Base-by-base conservation (phyloP, 108 stramenopile genomes). In the Conticribra guillardii region DNA sequence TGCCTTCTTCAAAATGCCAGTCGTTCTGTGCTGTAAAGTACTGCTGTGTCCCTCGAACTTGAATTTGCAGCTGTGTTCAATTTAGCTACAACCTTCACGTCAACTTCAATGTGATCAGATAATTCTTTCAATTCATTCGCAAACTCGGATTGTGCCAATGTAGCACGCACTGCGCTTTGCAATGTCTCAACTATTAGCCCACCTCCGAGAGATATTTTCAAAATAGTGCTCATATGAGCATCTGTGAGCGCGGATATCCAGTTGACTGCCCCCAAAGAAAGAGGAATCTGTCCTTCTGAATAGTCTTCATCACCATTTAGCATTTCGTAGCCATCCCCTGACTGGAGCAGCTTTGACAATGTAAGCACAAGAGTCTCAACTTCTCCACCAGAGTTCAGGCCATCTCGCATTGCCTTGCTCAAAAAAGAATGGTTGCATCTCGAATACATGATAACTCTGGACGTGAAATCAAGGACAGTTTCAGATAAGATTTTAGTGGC, bases 211-310 rank as follows among this genome's bases (percentile, higher is more conserved):
- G 72, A 53, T 45, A 73, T 73, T 54, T 73, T 73, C 26, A 80
- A 16, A 21, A 80, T 67, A 30, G 57, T 73, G 28, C 56, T 4
- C 71, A 72, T 52, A 29, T 80, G 79, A 68, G 79, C 71, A 57
- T 80, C 79, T 21, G 72, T 69, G 22, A 80, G 26, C 11, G 79
- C 66, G n/a, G 79, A 47, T 58, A 80, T 73, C 79, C 79, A 80
- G 16, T 80, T 61, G 48, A 80, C 68, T 21, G 67, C 51, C 19
- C 79, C 62, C 54, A 58, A 27, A 44, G 33, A 59, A 44, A 71
- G 59, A 68, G 57, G 18, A 4, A 14, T 26, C 27, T 26, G 54
- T 7, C 45, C 46, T 8, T 55, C 16, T 27, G 17, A 29, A 16
- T 50, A 41, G 19, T 26, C 57, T 22, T 21, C 21, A 22, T 14